A percentile compares a stretch with the other conserved stretches of the same genome.
Evolutionary conservation across 805 yeast genomes (phyloP).

Genomic region (Pichia deserticola): DNA sequence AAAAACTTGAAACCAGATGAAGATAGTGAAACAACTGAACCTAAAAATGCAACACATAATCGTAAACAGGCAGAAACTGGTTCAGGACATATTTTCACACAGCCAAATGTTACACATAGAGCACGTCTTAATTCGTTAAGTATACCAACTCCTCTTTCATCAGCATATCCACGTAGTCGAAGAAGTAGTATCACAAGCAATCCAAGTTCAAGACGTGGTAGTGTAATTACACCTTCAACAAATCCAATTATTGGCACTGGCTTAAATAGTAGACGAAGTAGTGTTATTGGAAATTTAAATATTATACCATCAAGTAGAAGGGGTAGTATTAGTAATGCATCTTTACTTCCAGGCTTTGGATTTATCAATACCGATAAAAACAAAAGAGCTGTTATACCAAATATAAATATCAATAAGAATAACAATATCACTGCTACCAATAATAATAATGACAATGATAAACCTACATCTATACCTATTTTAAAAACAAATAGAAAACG

Average conservation of each 20-base stretch:
- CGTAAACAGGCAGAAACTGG: not conserved
- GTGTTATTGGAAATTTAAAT: not conserved
- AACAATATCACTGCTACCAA: not conserved
- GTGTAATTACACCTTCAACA: slow-evolving; percentile 1
- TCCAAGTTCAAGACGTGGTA: slow-evolving; percentile 8
- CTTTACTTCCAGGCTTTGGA: slow-evolving; percentile 3
- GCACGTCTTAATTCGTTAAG: slow-evolving; percentile 11
- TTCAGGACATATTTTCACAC: not conserved
- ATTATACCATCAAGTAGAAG: not conserved
- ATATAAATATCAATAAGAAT: too few species aligned
- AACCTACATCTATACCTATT: slow-evolving; percentile 9
- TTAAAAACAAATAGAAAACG: slow-evolving; percentile 10
- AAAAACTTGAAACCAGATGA: not conserved
- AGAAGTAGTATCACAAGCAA: not conserved
- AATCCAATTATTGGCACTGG: not conserved
- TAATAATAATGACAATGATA: not conserved
- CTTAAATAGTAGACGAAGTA: not conserved
- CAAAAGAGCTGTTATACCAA: too few species aligned
- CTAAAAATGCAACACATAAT: not conserved
- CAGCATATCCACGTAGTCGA: not conserved
- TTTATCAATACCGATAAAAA: not conserved
- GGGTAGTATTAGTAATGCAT: not conserved
- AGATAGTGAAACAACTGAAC: not conserved
- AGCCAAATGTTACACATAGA: not conserved
- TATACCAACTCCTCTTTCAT: slow-evolving; percentile 8